Conservation (phyloP, 176 grass and related monocot genomes). For the Dendrocalamus sinicus region DNA sequence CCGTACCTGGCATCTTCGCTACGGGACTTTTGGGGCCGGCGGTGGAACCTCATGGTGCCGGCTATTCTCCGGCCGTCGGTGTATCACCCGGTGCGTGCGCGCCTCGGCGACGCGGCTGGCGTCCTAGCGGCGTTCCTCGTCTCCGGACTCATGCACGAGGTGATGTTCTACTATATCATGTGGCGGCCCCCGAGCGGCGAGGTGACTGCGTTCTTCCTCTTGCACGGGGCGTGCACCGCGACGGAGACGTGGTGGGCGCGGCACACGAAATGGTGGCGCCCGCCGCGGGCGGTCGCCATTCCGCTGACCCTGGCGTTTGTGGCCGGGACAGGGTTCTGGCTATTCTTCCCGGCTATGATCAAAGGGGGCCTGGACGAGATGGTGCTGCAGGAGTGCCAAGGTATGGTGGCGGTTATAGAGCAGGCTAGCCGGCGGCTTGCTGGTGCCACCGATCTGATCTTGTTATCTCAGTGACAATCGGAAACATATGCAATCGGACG, state of each 20-base stretch:
- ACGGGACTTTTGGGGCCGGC: slow-evolving; percentile 50
- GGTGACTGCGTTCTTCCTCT: slow-evolving; percentile 46
- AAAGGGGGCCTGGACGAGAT: slow-evolving; percentile 50
- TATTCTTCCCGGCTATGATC: slow-evolving; percentile 53
- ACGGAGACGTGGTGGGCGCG: slow-evolving; percentile 16
- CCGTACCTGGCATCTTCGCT: slow-evolving; percentile 42
- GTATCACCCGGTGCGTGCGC: not conserved
- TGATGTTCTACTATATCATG: slow-evolving; percentile 48
- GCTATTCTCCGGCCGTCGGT: not conserved
- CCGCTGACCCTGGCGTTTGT: slow-evolving; percentile 40
- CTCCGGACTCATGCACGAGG: slow-evolving; percentile 59
- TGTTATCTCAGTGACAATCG: no score
- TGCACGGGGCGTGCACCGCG: slow-evolving; percentile 38
- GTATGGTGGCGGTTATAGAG: no score
- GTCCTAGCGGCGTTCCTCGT: slow-evolving; percentile 43
- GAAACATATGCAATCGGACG: no score
- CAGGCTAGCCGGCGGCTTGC: slow-evolving; percentile 19
- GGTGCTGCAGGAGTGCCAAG: slow-evolving; percentile 24
- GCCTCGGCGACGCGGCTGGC: slow-evolving; percentile 17
- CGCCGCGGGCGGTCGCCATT: not conserved
- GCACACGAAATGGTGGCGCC: not conserved
- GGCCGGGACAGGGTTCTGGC: slow-evolving; percentile 40
- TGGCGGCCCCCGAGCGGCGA: slow-evolving; percentile 36
- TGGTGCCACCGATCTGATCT: not conserved
- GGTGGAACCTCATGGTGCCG: slow-evolving; percentile 56